A percentile compares a stretch with the other conserved stretches of the same genome.
These are phyloP conservation scores for Dendrobium catenatum DNA, from an alignment of 106 monocot genomes.

Conservation along the genomic window DNA sequence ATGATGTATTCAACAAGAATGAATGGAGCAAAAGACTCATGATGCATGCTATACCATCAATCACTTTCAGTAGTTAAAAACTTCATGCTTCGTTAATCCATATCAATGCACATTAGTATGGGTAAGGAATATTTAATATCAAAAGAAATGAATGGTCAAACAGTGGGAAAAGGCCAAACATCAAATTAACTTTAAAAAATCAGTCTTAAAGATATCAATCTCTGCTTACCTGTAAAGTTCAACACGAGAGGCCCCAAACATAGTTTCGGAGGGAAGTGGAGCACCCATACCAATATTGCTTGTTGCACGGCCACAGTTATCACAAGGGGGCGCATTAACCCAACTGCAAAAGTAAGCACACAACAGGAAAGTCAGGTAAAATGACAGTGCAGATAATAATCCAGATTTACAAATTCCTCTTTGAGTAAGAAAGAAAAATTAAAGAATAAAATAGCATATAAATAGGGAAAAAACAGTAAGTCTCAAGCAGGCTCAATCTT, in stretches of 20 bases:
- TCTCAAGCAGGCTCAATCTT: not conserved
- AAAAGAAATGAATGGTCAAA: not conserved
- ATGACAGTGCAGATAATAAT: not conserved
- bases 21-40: not conserved
- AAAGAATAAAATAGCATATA: not conserved
- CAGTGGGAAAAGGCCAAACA: not conserved
- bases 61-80: not conserved
- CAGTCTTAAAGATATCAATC: not conserved
- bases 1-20: not conserved
- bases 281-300: slow-evolving; percentile 62
- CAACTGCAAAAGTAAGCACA: slow-evolving; percentile 41
- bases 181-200: not conserved
- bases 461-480: not conserved
- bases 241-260: slow-evolving; percentile 54
- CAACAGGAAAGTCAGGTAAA: not conserved
- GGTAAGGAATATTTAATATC: not conserved
- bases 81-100: not conserved
- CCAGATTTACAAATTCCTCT: not conserved
- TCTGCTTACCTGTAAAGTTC: slow-evolving; percentile 64
- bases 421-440: not conserved
- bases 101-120: not conserved
- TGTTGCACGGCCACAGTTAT: slow-evolving; percentile 57
- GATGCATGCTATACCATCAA: not conserved
- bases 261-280: slow-evolving; percentile 51
- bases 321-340: slow-evolving; percentile 79